Conservation (phyloP, 2,329 filamentous ascomycete species). For the Dactylellina sp. region DNA sequence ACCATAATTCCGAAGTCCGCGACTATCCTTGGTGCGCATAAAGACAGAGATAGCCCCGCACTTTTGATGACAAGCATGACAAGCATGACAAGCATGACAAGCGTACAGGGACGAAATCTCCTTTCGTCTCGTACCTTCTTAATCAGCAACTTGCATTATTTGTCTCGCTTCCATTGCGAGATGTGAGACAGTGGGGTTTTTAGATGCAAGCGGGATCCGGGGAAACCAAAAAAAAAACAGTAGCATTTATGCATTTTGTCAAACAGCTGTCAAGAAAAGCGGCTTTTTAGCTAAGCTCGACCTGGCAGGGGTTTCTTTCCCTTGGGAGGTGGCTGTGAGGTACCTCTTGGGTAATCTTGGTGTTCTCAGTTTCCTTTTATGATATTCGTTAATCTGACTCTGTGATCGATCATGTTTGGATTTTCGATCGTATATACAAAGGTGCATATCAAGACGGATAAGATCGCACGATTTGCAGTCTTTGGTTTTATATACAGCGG, state of each 20-base stretch:
- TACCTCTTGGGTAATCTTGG: slow-evolving; percentile 26
- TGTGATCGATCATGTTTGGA: slow-evolving; percentile 13
- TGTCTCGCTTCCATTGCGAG: slow-evolving; percentile 40
- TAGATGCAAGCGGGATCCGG: slow-evolving; percentile 34
- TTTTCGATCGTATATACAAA: slow-evolving; percentile 43
- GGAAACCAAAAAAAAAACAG: slow-evolving; percentile 33
- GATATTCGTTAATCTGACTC: slow-evolving; percentile 17
- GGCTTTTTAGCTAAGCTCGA: slow-evolving; percentile 22
- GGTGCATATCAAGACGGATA: slow-evolving; percentile 2
- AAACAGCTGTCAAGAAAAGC: slow-evolving; percentile 46
- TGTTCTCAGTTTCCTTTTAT: slow-evolving; percentile 30
- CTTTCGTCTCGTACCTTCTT: slow-evolving; percentile 6
- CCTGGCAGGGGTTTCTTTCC: slow-evolving; percentile 10
- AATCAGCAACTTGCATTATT: slow-evolving; percentile 2
- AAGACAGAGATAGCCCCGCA: slow-evolving; percentile 48
- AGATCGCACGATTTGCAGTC: slow-evolving; percentile 17
- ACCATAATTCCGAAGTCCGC: slow-evolving; percentile 36
- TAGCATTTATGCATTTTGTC: slow-evolving; percentile 44
- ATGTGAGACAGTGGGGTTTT: slow-evolving; percentile 55
- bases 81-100: no score
- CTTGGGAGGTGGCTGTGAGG: slow-evolving; percentile 11
- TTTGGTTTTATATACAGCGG: slow-evolving; percentile 38
- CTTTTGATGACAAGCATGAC: slow-evolving; percentile 34
- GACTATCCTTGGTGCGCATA: slow-evolving; percentile 27
- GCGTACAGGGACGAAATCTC: slow-evolving; percentile 25